Base-by-base conservation (phyloP, 495 filamentous ascomycete species). In the Cairneyella variabilis region DNA sequence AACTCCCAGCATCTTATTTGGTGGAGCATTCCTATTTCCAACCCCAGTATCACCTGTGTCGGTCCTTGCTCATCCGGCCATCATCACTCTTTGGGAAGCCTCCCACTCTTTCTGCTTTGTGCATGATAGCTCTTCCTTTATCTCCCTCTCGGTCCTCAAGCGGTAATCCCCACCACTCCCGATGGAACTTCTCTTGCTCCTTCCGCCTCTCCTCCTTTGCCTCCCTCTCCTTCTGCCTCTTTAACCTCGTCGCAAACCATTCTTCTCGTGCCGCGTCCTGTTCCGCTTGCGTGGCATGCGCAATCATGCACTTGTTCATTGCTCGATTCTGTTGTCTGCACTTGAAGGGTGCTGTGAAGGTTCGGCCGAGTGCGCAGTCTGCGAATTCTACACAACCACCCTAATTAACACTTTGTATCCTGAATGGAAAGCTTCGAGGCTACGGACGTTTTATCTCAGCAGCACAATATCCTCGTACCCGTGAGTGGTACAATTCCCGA, bases 221-320 rank as follows among this genome's bases (percentile, higher is more conserved):
- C 67, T 87, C 83, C 43, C 77, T 67, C 71, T 82, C 77, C 34
- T 71, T 69, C 46, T 78, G 74, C 61, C 90, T 76, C 70, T 89
- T 79, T 58, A 85, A 75, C 56, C 81, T 77, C 40, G 73, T 76
- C 40, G 81, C 78, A 64, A 97, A 97, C 95, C 93, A 98, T 63
- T 97, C 89, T 66, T 95, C 89, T 25, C 93, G 76, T 57, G 93
- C 93, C 16, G 80, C 82, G 71, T 98, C 93, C 65, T 90, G 81
- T 69, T 96, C 87, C 49, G 82, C 84, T 47, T 79, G 86, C 36
- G 86, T 93, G 16, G 91, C 91, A 70, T 95, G 84, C 34, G 74
- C 63, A 48, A 91, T 68, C 92, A 98, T 96, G 72, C 93, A 98
- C 46, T 71, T 76, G 71, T 97, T 97, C 93, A 98, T 98, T 18